These are phyloP conservation scores for Vicia villosa DNA, from an alignment of 306 rosid species.

Conservation along the genomic window DNA sequence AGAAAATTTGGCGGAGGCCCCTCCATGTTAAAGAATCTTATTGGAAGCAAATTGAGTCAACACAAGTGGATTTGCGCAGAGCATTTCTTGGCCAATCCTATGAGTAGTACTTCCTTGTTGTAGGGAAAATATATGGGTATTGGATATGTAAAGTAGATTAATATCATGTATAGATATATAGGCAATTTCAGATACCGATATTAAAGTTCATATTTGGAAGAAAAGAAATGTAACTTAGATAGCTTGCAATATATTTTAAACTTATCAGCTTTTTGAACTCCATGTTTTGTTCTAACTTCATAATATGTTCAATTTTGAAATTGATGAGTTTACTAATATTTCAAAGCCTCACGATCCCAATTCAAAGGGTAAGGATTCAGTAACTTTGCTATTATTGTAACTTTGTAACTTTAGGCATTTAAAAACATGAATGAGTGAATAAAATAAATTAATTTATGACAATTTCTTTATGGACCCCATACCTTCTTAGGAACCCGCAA, in stretches of 20 bases:
- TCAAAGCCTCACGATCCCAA: neutral
- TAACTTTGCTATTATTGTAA: no score
- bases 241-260: slow-evolving; percentile 9
- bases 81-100: slow-evolving; percentile 82
- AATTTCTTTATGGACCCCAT: no score
- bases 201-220: slow-evolving; percentile 5
- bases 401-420: no score
- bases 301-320: neutral
- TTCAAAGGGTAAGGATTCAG: no score
- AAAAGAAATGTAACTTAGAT: neutral
- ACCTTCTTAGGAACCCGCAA: no score
- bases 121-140: slow-evolving; percentile 36
- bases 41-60: slow-evolving; percentile 50
- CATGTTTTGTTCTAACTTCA: neutral
- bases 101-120: slow-evolving; percentile 67
- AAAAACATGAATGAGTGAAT: no score
- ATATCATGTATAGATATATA: neutral
- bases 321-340: neutral
- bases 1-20: slow-evolving; percentile 48
- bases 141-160: neutral
- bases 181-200: slow-evolving; percentile 7
- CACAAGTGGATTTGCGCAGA: slow-evolving; percentile 52
- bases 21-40: slow-evolving; percentile 51
- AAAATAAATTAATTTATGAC: no score
- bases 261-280: neutral